A percentile compares a stretch with the other conserved stretches of the same genome.
Evolutionary conservation across 305 asterid species (phyloP).

Genomic region (Galium porrigens): DNA sequence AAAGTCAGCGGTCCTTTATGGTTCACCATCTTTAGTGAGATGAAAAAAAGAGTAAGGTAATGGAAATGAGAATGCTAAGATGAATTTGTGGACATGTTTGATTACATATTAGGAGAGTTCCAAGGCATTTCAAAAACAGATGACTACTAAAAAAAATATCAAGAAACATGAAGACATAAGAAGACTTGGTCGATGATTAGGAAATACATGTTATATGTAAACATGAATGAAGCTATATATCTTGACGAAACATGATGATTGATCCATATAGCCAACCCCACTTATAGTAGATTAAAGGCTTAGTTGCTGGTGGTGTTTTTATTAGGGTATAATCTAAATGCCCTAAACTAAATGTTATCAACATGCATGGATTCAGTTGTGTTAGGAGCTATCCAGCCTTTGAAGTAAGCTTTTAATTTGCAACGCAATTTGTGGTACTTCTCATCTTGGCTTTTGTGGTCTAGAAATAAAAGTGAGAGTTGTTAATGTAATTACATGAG

Average conservation of each 20-base stretch:
- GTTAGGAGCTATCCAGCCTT: background rate
- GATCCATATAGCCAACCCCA: background rate
- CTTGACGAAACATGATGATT: background rate
- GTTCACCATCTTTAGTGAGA: background rate
- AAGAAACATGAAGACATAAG: background rate
- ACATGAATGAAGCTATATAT: background rate
- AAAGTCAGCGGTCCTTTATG: background rate
- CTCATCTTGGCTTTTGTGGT: background rate
- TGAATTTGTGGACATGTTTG: background rate
- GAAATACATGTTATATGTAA: background rate
- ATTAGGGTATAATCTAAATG: background rate
- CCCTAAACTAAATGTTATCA: slow-evolving; percentile 1
- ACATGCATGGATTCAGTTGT: background rate
- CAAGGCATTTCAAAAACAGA: background rate
- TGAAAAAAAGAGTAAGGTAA: background rate
- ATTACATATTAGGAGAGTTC: background rate
- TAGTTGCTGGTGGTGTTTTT: background rate
- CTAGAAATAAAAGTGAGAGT: background rate
- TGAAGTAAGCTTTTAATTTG: background rate
- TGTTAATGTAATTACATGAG: background rate
- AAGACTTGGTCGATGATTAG: background rate
- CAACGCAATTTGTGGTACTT: background rate
- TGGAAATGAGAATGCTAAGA: background rate
- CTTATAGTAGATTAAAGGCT: background rate
- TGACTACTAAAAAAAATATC: background rate